These are phyloP conservation scores for Aquanectria penicillioides DNA, from an alignment of 2,329 filamentous ascomycete genomes.

Conservation along the genomic window DNA sequence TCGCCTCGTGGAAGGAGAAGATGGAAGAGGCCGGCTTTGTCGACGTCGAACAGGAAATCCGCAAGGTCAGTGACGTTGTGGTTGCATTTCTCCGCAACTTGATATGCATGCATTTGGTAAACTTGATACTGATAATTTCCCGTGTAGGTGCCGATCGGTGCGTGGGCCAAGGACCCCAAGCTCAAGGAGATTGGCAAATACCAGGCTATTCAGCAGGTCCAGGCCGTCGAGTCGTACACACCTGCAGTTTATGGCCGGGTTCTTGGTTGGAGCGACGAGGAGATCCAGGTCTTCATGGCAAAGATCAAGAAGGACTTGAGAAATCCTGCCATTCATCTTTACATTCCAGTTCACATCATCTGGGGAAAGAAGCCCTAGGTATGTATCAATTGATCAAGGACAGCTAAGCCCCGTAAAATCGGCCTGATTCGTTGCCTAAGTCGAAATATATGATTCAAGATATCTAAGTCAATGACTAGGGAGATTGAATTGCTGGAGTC, in stretches of 20 bases:
- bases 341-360: constrained; percentile 31
- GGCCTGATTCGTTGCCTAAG: too few species aligned
- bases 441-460: too few species aligned
- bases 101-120: too few species aligned
- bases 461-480: too few species aligned
- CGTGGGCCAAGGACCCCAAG: constrained; percentile 24
- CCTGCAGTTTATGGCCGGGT: constrained; percentile 29
- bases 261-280: constrained; percentile 30
- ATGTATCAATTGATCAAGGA: too few species aligned
- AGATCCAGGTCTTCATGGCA: constrained; percentile 33
- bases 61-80: constrained; percentile 14
- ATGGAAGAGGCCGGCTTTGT: constrained; percentile 10
- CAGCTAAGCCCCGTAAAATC: too few species aligned
- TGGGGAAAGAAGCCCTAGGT: constrained; percentile 28
- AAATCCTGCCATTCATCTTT: constrained; percentile 29
- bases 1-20: background rate
- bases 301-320: constrained; percentile 33
- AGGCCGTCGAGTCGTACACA: constrained; percentile 30
- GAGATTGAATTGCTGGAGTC: too few species aligned
- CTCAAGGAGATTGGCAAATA: constrained; percentile 31
- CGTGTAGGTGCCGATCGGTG: constrained; percentile 16
- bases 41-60: constrained; percentile 11
- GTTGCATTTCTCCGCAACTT: accelerated
- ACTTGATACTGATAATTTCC: background rate
- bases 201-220: constrained; percentile 27